Evolutionary conservation across 306 rosid genomes (phyloP), one percentile per base, ranked within the genome.

Genomic region (peach (Prunus persica)): DNA sequence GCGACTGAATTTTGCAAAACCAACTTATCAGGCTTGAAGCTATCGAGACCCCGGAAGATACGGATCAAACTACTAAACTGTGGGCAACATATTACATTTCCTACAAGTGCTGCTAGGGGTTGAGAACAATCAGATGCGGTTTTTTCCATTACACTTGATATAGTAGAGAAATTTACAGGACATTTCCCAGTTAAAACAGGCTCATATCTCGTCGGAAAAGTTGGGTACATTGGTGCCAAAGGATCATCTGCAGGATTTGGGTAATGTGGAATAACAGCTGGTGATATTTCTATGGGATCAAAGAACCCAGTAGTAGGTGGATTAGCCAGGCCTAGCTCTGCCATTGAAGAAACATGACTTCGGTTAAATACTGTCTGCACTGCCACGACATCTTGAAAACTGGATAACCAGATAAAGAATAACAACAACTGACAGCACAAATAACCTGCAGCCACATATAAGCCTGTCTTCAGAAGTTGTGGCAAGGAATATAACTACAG

Each of bases 281-380:
- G 99, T 38, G 99, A 96, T 87, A 96, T 96, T 72, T 91, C 93
- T 80, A 91, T 87, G 73, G 99, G 99, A 34, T 93, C 98, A 76
- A 92, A 92, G 83, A 88, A 83, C 74, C 83, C 97, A 49, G 78
- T 79, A 73, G 79, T 38, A 27, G 98, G 99, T 69, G 91, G 88
- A 80, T 80, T 85, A 60, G 95, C 93, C 76, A 60, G 34, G 65
- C 38, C 65, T 25, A 86, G 87, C 82, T 82, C 90, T 71, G 76
- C 63, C 67, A 67, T 46, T 25, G 89, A 83, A 65, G 88, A 83
- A 77, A 78, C 25, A 63, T 43, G 80, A 67, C 76, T 81, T 65
- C 47, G 77, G 71, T 80, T 82, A 72, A 82, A 83, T 64, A 69
- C 70, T 55, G 81, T 72, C 64, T 86, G 83, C 67, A 78, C 84